Base-by-base conservation (phyloP, 192 early-diverging fungal genomes). In the Mortierella antarctica region DNA sequence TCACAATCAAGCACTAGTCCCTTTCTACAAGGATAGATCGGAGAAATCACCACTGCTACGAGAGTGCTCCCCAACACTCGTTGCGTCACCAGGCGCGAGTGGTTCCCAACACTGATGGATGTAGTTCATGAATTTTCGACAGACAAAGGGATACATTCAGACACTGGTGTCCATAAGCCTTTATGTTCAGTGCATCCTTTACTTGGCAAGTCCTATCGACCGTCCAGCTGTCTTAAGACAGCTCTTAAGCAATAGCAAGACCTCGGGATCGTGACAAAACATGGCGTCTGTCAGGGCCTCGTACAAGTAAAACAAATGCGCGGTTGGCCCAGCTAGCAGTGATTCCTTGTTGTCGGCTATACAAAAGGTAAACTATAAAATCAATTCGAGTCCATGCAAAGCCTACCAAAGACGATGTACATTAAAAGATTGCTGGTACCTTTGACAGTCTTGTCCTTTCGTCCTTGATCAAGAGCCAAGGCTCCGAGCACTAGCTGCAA, bases 291-390 rank as follows among this genome's bases (percentile, higher is more conserved):
- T 91, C 18, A 95, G 63, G 14, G 86, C 54, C 15, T 90, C 89
- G 73, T 92, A 93, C 45, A 95, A 73, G 70, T 86, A 89, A 82
- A 92, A 95, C 41, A 93, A 39, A 57, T 92, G 91, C n/a, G 91
- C 90, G 31, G 73, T 75, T 7, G 83, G 67, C 21, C 91, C 89
- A 18, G 87, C 79, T 31, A 93, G 57, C 11, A 63, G 31, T 9
- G 57, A 45, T 10, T 66, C 56, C 46, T 67, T 70, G n/a, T 71
- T 47, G 15, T 64, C 57, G 20, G 42, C 71, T 73, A 58, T 57
- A 7, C 3, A 7, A 9, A 13, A 13, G 1, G 44, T 14, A 17
- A 53, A 15, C 31, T 3, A 47, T 44, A 50, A 50, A 50, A 63
- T 23, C 15, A 59, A 59, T 63, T 47, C 45, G 46, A 57, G 69